Percentiles rank a stretch among this genome's conserved stretches.
Evolutionary conservation across 139 green algal species (phyloP).

Genomic region (Tetraselmis striata): DNA sequence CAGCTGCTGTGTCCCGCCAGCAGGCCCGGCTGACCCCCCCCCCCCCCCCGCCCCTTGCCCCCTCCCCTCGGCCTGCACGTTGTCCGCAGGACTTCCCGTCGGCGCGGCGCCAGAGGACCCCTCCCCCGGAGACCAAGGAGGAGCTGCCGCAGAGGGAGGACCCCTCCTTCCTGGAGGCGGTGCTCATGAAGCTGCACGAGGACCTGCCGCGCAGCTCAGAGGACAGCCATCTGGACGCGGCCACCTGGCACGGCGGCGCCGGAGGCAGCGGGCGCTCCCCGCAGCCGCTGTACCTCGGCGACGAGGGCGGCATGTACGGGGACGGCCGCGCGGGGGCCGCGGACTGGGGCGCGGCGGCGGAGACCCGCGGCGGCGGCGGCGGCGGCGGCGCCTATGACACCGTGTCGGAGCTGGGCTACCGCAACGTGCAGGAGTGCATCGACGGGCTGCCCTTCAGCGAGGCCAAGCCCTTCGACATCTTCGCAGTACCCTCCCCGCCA

Average conservation of each 20-base stretch:
- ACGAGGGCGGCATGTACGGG: background rate
- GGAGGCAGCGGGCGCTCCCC: too few species aligned
- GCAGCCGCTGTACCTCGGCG: background rate
- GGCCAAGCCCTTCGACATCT: too few species aligned
- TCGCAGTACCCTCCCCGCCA: too few species aligned
- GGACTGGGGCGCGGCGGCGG: too few species aligned
- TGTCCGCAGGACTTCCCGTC: too few species aligned
- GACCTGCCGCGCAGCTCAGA: background rate
- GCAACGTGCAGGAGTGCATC: background rate
- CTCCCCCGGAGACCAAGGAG: too few species aligned
- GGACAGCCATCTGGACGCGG: background rate
- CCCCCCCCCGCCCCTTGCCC: too few species aligned
- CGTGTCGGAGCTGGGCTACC: background rate
- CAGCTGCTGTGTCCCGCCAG: too few species aligned
- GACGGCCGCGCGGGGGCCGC: too few species aligned
- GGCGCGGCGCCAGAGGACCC: too few species aligned
- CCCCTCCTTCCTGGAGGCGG: background rate
- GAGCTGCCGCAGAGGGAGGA: background rate
- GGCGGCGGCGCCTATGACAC: background rate
- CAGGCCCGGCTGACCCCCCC: too few species aligned
- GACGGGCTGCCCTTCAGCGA: background rate
- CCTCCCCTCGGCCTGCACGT: too few species aligned
- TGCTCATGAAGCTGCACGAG: background rate
- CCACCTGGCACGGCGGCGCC: background rate
- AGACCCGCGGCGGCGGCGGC: background rate